Evolutionary conservation across 805 yeast species (phyloP).

Genomic region (Diddensiella caesifluorescens): DNA sequence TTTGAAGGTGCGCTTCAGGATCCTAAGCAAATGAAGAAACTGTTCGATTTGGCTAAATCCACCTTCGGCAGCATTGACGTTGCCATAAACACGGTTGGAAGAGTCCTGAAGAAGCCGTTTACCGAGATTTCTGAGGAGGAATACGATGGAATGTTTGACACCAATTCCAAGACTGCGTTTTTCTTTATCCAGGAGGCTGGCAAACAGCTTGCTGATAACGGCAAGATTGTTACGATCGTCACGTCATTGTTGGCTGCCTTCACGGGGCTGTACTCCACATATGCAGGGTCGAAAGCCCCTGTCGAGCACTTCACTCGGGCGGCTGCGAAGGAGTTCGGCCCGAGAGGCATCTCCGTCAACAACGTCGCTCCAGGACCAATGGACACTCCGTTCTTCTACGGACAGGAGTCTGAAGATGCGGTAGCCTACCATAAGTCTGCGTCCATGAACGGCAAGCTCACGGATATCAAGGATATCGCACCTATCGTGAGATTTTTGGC

Average conservation of each 20-base stretch:
- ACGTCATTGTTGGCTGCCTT: conserved; percentile 65
- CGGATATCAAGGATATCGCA: conserved; percentile 55
- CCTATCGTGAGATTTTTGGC: conserved; percentile 57
- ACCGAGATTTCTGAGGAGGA: conserved; percentile 49
- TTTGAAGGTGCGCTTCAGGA: conserved; percentile 41
- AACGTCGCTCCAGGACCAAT: conserved; percentile 75
- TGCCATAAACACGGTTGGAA: conserved; percentile 66
- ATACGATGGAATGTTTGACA: conserved; percentile 47
- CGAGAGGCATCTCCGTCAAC: conserved; percentile 63
- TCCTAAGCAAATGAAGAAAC: conserved; percentile 39
- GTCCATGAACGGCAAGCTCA: conserved; percentile 46
- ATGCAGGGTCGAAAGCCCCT: conserved; percentile 74
- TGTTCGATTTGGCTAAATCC: conserved; percentile 43
- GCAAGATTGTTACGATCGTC: conserved; percentile 52
- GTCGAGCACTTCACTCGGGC: conserved; percentile 65
- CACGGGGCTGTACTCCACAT: conserved; percentile 56
- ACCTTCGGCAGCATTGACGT: conserved; percentile 50
- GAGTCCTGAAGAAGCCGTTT: conserved; percentile 57
- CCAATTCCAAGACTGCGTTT: conserved; percentile 57
- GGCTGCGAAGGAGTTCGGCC: conserved; percentile 69
- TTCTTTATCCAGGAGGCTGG: conserved; percentile 56
- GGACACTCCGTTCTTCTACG: conserved; percentile 62
- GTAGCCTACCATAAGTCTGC: conserved; percentile 52
- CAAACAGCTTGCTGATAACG: conserved; percentile 44
- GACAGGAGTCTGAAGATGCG: conserved; percentile 50